Evolutionary conservation across 2,329 filamentous ascomycete genomes (phyloP).

Genomic region (Conoideocrella luteorostrata): DNA sequence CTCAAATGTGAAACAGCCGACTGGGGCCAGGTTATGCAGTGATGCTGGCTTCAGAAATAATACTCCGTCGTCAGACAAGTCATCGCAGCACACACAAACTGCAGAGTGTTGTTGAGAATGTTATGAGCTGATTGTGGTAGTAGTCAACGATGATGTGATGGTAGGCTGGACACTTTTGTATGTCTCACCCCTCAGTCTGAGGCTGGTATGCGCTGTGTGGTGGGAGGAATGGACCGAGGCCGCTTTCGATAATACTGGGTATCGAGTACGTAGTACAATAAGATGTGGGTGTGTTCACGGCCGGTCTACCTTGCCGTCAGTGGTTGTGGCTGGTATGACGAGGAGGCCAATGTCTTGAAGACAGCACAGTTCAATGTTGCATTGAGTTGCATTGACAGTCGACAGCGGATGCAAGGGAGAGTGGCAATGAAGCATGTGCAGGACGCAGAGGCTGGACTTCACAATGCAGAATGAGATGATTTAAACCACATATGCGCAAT

Average conservation of each 20-base stretch:
- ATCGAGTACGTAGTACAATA: too few relatives aligned
- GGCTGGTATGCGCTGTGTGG: slow-evolving; percentile 5
- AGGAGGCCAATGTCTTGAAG: slow-evolving; percentile 5
- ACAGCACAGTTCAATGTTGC: background rate
- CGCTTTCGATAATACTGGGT: background rate
- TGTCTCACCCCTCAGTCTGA: slow-evolving; percentile 3
- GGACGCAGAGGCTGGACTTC: too few relatives aligned
- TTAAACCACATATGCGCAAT: background rate
- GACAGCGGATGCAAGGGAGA: background rate
- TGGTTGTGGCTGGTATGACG: slow-evolving; percentile 2
- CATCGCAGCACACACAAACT: too few relatives aligned
- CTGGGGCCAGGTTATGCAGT: background rate
- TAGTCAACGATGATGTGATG: background rate
- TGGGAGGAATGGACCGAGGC: background rate
- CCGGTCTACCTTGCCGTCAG: too few relatives aligned
- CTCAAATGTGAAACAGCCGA: background rate
- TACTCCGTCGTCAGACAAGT: too few relatives aligned
- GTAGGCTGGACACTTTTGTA: background rate
- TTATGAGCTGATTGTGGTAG: background rate
- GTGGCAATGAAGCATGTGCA: too few relatives aligned
- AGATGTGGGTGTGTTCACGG: too few relatives aligned
- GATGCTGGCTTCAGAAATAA: background rate
- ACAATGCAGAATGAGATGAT: too few relatives aligned
- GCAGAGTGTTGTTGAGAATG: background rate
- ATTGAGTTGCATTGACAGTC: too few relatives aligned